Evolutionary conservation across 805 yeast species (phyloP).

Genomic region (Komagataella kurtzmanii): DNA sequence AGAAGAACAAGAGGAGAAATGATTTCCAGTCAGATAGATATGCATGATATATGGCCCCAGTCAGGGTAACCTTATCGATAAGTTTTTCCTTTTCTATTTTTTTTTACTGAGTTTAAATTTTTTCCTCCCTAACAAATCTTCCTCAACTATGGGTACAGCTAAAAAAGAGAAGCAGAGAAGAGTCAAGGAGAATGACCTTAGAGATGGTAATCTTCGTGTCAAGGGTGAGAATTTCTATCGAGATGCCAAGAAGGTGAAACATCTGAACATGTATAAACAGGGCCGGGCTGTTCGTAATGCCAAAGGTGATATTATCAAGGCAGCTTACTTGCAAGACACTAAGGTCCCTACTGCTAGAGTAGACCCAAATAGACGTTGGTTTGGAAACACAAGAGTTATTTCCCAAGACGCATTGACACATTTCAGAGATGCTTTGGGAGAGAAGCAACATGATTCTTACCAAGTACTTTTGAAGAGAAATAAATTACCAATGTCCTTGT

Average conservation of each 20-base stretch:
- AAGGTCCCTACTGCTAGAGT: constrained; percentile 86
- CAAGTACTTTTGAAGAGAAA: constrained; percentile 81
- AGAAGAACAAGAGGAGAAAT: neutral
- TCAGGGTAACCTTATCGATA: neutral
- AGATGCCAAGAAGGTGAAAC: constrained; percentile 87
- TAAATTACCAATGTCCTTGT: constrained; percentile 87
- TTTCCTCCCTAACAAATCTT: neutral
- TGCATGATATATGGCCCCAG: neutral
- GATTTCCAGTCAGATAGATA: too few species aligned
- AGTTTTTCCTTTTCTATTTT: neutral
- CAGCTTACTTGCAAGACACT: constrained; percentile 79
- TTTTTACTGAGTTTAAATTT: neutral
- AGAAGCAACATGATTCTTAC: constrained; percentile 65
- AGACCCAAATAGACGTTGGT: constrained; percentile 95
- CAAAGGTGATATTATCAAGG: constrained; percentile 73
- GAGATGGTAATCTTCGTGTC: constrained; percentile 85
- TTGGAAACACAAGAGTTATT: constrained; percentile 93
- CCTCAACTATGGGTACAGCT: constrained; percentile 65
- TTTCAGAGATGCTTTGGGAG: constrained; percentile 89
- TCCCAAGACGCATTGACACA: constrained; percentile 93
- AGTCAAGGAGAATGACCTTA: constrained; percentile 63
- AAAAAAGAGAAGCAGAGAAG: constrained; percentile 88
- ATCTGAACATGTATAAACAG: constrained; percentile 82
- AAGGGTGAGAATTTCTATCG: constrained; percentile 95
- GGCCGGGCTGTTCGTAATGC: constrained; percentile 84